Conservation (phyloP, 805 yeast genomes). For the Wickerhamiella spandovensis region DNA sequence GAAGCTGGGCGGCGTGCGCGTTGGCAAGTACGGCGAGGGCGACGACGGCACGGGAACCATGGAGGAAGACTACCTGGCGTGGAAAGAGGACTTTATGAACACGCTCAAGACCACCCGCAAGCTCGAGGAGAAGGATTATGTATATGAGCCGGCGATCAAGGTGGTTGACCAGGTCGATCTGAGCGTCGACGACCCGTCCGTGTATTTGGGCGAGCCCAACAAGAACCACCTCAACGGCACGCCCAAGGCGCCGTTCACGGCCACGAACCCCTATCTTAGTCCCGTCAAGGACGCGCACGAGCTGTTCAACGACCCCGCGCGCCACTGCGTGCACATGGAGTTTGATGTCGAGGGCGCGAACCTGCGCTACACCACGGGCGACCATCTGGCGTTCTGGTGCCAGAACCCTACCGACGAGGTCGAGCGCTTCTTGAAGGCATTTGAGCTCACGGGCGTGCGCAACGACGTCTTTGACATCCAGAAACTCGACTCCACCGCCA, state of each 20-base stretch:
- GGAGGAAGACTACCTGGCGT: slow-evolving; percentile 86
- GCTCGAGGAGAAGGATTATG: slow-evolving; percentile 67
- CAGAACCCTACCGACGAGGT: slow-evolving; percentile 72
- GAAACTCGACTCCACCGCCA: slow-evolving; percentile 44
- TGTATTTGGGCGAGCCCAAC: slow-evolving; percentile 75
- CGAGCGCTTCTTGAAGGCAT: slow-evolving; percentile 46
- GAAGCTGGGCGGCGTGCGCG: slow-evolving; percentile 54
- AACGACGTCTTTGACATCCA: slow-evolving; percentile 49
- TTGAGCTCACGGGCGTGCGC: slow-evolving; percentile 42
- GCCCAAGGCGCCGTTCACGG: slow-evolving; percentile 58
- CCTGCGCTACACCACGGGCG: slow-evolving; percentile 85
- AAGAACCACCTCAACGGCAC: slow-evolving; percentile 35
- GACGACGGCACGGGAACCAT: slow-evolving; percentile 91
- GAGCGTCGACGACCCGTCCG: slow-evolving; percentile 28
- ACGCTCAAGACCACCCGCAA: slow-evolving; percentile 47
- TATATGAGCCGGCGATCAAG: slow-evolving; percentile 55
- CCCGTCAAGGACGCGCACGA: slow-evolving; percentile 49
- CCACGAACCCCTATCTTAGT: slow-evolving; percentile 71
- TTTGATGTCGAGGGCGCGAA: slow-evolving; percentile 66
- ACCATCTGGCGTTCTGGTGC: slow-evolving; percentile 91
- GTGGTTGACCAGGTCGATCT: slow-evolving; percentile 21
- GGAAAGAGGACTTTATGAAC: slow-evolving; percentile 76
- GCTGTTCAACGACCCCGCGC: slow-evolving; percentile 45
- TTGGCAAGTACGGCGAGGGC: slow-evolving; percentile 79
- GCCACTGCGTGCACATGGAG: slow-evolving; percentile 85